Percentiles rank a stretch among this genome's conserved stretches.
These are phyloP conservation scores for Yamadazyma siamensis DNA, from an alignment of 1,139 yeast genomes.

Conservation along the genomic window DNA sequence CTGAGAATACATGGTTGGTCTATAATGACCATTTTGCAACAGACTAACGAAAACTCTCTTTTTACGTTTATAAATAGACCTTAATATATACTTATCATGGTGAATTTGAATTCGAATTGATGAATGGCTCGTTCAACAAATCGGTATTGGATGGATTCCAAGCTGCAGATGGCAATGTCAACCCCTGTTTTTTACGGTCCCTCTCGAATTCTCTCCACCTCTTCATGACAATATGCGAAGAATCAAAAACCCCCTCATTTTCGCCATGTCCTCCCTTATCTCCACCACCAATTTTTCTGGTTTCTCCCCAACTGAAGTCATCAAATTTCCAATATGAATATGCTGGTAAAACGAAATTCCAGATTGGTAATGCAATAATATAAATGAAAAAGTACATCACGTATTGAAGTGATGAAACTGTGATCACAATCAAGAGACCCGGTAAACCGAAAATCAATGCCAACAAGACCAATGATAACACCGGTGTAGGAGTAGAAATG, in stretches of 20 bases:
- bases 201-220: constrained; percentile 93
- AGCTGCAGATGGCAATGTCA: constrained; percentile 43
- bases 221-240: constrained; percentile 82
- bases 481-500: constrained; percentile 78
- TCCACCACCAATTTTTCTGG: constrained; percentile 70
- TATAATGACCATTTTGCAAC: constrained; percentile 1
- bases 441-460: constrained; percentile 88
- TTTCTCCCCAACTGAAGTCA: constrained; percentile 98
- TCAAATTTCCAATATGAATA: constrained; percentile 97
- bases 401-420: constrained; percentile 77
- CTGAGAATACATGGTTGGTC: constrained; percentile 1
- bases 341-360: constrained; percentile 90
- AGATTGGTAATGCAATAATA: constrained; percentile 79
- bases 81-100: constrained; percentile 1
- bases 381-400: constrained; percentile 81
- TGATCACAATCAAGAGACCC: constrained; percentile 79
- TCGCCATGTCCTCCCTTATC: constrained; percentile 63
- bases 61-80: background rate
- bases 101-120: constrained; percentile 21
- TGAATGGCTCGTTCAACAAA: constrained; percentile 16
- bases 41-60: too few species aligned
- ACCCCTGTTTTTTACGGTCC: constrained; percentile 40
- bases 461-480: constrained; percentile 73
- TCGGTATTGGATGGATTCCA: constrained; percentile 45
- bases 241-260: constrained; percentile 82